Base-by-base conservation (phyloP, 768 basidiomycete species). In the Mycena vitilis region DNA sequence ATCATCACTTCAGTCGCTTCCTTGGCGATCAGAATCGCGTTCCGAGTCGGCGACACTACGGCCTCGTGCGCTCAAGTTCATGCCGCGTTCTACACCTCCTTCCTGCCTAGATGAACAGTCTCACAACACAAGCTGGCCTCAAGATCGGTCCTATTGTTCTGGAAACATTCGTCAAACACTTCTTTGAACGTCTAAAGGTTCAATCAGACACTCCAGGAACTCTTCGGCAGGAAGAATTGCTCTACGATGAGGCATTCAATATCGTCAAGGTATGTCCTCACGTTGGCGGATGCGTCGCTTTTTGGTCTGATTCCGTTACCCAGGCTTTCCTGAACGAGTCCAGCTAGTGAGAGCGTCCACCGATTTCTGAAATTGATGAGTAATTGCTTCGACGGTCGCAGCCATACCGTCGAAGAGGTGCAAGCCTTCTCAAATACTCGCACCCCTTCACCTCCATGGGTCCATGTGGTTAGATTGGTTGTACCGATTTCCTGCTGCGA, bases 371-470 rank as follows among this genome's bases (percentile, higher is more conserved):
- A 49, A 47, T 38, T 52, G 40, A 23, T 37, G 52, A 48, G 44
- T 54, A 30, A 30, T 66, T 9, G 67, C 69, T 38, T 7, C 2
- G 18, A 13, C 54, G 54, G 44, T 65, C 60, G 23, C 72, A 95
- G 93, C 55, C 93, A 96, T 78, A 89, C 95, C 0, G 90, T 95
- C 0, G 94, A 96, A 77, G 94, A 95, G 63, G 81, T 95, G 0
- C 95, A 93, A 80, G 87, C 82, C 11, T 95, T 95, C 75, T 86
- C 91, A 1, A 95, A 95, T 74, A 91, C 89, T 0, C 88, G 91
- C 20, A 95, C 93, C 0, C 94, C 93, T 0, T 89, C 94, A 16
- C 94, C 95, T 18, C 95, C 95, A 37, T 94, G 91, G 86, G 89
- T 93, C 11, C 91, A 89, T 70, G 87, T 94, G 51, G 85, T 92